These are phyloP conservation scores for Ceriops tagal DNA, from an alignment of 345 rosid genomes.

Conservation along the genomic window DNA sequence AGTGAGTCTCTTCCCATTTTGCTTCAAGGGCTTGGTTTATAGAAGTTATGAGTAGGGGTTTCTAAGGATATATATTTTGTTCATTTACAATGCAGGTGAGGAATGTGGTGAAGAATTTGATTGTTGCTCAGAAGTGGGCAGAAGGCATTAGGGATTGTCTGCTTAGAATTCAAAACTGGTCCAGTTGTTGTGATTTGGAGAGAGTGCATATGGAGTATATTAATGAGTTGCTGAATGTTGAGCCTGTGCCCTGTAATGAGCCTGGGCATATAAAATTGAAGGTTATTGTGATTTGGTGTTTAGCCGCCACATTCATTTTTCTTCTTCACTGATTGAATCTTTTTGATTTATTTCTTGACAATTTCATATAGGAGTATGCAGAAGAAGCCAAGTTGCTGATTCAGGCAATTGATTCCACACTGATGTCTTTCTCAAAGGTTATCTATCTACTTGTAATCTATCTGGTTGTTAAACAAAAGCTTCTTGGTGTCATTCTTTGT, in stretches of 20 bases:
- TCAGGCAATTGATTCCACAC: slow-evolving; percentile 49
- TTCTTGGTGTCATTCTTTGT: slow-evolving; percentile 8
- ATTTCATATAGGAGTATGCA: slow-evolving; percentile 49
- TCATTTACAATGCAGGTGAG: slow-evolving; percentile 54
- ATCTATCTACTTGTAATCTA: not conserved
- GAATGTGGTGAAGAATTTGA: slow-evolving; percentile 50
- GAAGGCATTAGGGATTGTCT: slow-evolving; percentile 61
- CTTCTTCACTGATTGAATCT: slow-evolving; percentile 7
- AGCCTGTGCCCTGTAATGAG: slow-evolving; percentile 64
- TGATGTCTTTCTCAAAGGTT: slow-evolving; percentile 56
- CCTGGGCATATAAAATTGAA: slow-evolving; percentile 63
- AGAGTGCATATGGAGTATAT: slow-evolving; percentile 48
- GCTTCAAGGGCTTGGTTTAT: slow-evolving; percentile 15
- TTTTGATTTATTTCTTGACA: not conserved
- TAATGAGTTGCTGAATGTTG: slow-evolving; percentile 45
- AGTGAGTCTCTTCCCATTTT: slow-evolving; percentile 46
- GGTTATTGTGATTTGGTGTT: slow-evolving; percentile 42
- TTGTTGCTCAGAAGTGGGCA: slow-evolving; percentile 62
- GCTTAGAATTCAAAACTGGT: slow-evolving; percentile 46
- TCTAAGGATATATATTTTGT: slow-evolving; percentile 6
- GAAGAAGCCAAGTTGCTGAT: slow-evolving; percentile 59
- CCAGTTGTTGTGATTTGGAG: slow-evolving; percentile 28
- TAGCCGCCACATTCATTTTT: slow-evolving; percentile 9
- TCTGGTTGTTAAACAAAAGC: too few relatives aligned
- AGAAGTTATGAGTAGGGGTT: not conserved